Evolutionary conservation across 2,329 filamentous ascomycete genomes (phyloP).

Genomic region (Alternaria rosae): DNA sequence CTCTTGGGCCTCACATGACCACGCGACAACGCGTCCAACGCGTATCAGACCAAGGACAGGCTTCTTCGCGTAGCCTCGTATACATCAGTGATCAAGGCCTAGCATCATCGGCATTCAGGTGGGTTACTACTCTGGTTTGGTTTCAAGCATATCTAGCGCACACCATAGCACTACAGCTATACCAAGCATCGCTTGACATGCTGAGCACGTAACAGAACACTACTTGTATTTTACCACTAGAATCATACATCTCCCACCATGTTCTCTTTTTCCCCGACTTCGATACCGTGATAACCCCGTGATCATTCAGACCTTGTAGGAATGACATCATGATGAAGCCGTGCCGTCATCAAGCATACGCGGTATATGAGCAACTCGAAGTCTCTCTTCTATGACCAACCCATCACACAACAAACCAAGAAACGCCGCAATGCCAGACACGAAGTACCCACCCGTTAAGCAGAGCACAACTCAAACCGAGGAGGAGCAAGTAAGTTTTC

Average conservation of each 20-base stretch:
- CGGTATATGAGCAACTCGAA: background rate
- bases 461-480: slow-evolving; percentile 14
- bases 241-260: background rate
- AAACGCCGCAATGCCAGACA: slow-evolving; percentile 9
- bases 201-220: background rate
- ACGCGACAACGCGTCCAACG: background rate
- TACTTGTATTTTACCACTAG: background rate
- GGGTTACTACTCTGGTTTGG: background rate
- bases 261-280: background rate
- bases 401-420: background rate
- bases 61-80: background rate
- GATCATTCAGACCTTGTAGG: background rate
- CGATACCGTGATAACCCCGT: background rate
- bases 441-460: slow-evolving; percentile 11
- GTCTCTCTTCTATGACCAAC: background rate
- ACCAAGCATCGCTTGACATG: background rate
- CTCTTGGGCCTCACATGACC: slow-evolving; percentile 1
- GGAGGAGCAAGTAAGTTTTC: slow-evolving; percentile 11
- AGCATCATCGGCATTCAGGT: background rate
- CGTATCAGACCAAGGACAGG: background rate
- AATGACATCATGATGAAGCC: slow-evolving; percentile 15
- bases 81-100: background rate
- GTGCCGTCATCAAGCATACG: background rate
- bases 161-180: background rate
- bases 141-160: background rate